These are phyloP conservation scores for Fusarium goolgardi DNA, from an alignment of 2,329 filamentous ascomycete genomes.

Conservation along the genomic window DNA sequence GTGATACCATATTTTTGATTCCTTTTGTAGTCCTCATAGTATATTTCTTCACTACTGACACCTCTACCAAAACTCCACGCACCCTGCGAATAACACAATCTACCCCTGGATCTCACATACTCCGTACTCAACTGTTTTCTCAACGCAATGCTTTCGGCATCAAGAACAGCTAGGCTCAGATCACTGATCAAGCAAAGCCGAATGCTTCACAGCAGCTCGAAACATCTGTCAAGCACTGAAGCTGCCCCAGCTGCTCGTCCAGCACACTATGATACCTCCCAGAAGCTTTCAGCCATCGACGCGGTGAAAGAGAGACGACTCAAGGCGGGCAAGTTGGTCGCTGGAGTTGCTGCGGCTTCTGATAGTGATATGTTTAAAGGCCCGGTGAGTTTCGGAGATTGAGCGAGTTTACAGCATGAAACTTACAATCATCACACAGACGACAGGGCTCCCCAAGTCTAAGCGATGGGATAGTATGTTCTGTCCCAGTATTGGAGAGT, in stretches of 20 bases:
- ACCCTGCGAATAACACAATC: neutral
- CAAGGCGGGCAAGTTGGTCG: constrained; percentile 77
- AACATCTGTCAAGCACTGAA: constrained; percentile 41
- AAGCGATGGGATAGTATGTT: constrained; percentile 88
- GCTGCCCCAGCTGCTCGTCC: constrained; percentile 41
- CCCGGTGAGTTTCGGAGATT: constrained; percentile 60
- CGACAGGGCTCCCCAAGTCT: constrained; percentile 75
- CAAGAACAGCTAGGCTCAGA: constrained; percentile 40
- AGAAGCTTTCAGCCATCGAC: constrained; percentile 46
- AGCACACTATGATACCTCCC: constrained; percentile 42
- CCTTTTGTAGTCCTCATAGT: neutral
- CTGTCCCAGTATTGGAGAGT: neutral
- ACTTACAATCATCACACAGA: constrained; percentile 41
- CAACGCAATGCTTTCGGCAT: constrained; percentile 37
- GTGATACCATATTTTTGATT: neutral
- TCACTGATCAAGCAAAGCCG: constrained; percentile 21
- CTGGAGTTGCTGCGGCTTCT: constrained; percentile 79
- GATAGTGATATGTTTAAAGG: constrained; percentile 88
- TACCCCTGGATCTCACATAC: constrained; percentile 18
- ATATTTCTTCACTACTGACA: neutral
- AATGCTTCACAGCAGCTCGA: constrained; percentile 36
- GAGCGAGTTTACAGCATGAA: neutral
- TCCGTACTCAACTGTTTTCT: constrained; percentile 6
- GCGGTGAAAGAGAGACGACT: constrained; percentile 61
- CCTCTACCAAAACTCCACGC: neutral